Conservation (phyloP, 2,329 filamentous ascomycete species). For the Knufia petricola region DNA sequence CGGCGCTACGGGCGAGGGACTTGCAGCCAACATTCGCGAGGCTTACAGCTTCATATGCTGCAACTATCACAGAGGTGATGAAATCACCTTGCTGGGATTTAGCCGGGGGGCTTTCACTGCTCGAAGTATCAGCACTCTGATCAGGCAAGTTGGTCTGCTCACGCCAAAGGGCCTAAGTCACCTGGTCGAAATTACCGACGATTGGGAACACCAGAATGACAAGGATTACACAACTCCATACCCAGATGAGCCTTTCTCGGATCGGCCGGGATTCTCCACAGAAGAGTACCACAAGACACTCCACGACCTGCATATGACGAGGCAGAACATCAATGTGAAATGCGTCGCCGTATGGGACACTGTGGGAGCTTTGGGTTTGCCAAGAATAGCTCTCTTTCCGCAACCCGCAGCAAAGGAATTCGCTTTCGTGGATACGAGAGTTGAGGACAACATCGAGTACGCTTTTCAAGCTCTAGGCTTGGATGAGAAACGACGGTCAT, state of each 20-base stretch:
- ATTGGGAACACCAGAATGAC: slow-evolving; percentile 23
- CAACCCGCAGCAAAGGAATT: slow-evolving; percentile 24
- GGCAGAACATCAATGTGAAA: slow-evolving; percentile 24
- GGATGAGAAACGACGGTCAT: slow-evolving; percentile 26
- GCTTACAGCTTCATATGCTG: slow-evolving; percentile 27
- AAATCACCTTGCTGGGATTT: slow-evolving; percentile 31
- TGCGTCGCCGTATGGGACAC: slow-evolving; percentile 29
- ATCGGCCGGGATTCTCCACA: slow-evolving; percentile 18
- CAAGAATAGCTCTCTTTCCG: slow-evolving; percentile 23
- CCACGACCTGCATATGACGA: slow-evolving; percentile 15
- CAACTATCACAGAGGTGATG: slow-evolving; percentile 29
- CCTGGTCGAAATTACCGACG: slow-evolving; percentile 22
- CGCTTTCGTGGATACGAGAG: slow-evolving; percentile 27
- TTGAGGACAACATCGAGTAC: slow-evolving; percentile 26
- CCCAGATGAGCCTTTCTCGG: slow-evolving; percentile 19
- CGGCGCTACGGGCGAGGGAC: slow-evolving; percentile 22
- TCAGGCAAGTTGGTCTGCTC: slow-evolving; percentile 28
- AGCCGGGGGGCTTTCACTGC: slow-evolving; percentile 32
- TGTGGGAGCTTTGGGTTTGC: slow-evolving; percentile 27
- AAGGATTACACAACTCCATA: slow-evolving; percentile 18
- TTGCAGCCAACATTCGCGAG: slow-evolving; percentile 23
- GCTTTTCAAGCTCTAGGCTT: slow-evolving; percentile 28
- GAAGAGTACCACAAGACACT: slow-evolving; percentile 18
- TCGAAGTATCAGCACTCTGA: slow-evolving; percentile 29
- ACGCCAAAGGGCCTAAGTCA: slow-evolving; percentile 21